phyloP scores from a whole-genome alignment of 1,284 basidiomycete species.

The Cronartium ribicola region DNA sequence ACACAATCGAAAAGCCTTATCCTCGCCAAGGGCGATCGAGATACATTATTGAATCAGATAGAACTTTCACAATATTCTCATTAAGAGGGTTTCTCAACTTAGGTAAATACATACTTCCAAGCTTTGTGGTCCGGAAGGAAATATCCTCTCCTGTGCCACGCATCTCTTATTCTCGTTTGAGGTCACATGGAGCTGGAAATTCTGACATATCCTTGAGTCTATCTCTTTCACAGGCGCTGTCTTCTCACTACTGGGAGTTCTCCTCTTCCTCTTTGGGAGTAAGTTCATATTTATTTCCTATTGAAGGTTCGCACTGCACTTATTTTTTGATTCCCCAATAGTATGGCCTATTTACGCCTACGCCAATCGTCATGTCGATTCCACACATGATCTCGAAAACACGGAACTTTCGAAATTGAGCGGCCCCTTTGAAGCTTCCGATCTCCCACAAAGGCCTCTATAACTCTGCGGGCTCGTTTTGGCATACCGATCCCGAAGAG shows the following conservation, averaged over 20 bases:
- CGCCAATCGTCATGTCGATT: neutral
- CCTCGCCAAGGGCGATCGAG: constrained; percentile 6
- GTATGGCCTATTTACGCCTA: neutral
- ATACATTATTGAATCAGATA: neutral
- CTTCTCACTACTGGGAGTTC: neutral
- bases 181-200: too few species aligned
- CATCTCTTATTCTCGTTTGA: too few species aligned
- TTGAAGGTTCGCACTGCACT: neutral
- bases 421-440: neutral
- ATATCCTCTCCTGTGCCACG: neutral
- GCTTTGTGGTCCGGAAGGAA: neutral
- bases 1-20: neutral
- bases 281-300: neutral
- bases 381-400: neutral
- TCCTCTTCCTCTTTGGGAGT: constrained; percentile 2
- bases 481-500: too few species aligned
- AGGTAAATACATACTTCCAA: neutral
- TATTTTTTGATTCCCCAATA: neutral
- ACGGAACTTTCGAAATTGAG: constrained; percentile 1
- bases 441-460: neutral
- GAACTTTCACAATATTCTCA: constrained; percentile 5
- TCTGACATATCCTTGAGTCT: too few species aligned
- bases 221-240: constrained; percentile 2
- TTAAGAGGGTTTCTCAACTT: constrained; percentile 1
- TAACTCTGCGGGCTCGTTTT: neutral